Percentiles rank a stretch among this genome's conserved stretches.
Conservation (phyloP, 1,284 basidiomycete genomes). For the Heliocybe sulcata region DNA sequence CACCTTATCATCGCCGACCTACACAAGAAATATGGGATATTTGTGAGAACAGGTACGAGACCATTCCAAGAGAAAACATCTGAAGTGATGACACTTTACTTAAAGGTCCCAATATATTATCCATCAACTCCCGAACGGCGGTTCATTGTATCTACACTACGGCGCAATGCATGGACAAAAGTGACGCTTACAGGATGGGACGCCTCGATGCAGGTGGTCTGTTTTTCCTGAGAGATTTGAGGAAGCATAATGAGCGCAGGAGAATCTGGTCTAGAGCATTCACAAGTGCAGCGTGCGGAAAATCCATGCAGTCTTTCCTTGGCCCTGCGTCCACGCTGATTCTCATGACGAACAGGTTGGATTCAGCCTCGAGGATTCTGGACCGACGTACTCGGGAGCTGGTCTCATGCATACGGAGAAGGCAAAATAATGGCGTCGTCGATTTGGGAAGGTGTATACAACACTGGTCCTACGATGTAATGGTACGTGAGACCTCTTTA, state of each 20-base stretch:
- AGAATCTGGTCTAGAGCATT: conserved; percentile 12
- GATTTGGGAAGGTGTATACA: conserved; percentile 7
- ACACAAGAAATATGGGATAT: conserved; percentile 9
- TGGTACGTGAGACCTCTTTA: conserved; percentile 5
- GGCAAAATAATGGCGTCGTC: conserved; percentile 1
- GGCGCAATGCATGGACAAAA: conserved; percentile 9
- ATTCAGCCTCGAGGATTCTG: neutral
- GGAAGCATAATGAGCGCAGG: conserved; percentile 6
- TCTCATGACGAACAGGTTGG: neutral
- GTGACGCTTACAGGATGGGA: conserved; percentile 9
- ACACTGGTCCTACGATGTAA: conserved; percentile 13
- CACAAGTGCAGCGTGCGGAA: conserved; percentile 7
- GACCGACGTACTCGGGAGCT: neutral
- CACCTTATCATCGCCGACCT: conserved; percentile 7
- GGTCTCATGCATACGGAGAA: neutral
- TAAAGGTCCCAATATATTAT: neutral
- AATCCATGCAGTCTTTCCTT: neutral
- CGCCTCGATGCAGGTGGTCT: conserved; percentile 5
- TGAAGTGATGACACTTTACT: neutral
- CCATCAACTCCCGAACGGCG: conserved; percentile 11
- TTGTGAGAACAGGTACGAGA: conserved; percentile 9
- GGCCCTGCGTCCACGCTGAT: neutral
- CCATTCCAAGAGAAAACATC: conserved; percentile 10
- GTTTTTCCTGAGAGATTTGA: conserved; percentile 11
- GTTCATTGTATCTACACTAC: conserved; percentile 10